Base-by-base conservation (phyloP, 2,329 filamentous ascomycete genomes). In the Aspergillus viridinutans region DNA sequence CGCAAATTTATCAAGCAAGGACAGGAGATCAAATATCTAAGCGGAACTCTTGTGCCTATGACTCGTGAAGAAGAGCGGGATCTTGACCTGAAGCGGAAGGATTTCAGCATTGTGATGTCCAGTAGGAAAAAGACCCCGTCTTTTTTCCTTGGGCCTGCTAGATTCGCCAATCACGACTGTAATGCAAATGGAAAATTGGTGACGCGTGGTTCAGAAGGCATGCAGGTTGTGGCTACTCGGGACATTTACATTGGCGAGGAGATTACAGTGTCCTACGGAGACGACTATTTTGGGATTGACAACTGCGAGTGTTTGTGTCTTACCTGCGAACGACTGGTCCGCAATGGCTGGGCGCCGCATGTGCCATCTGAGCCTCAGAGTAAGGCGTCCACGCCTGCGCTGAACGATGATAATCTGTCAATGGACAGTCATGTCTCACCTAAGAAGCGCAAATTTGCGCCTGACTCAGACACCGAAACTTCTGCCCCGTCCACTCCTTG, bases 121-220 rank as follows among this genome's bases (percentile, higher is more conserved):
- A 93, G 91, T 63, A 84, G 94, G 57, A 93, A 90, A 75, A 97
- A 96, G 76, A 88, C 88, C 59, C 89, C 92, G 29, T 96, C 90
- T 52, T 79, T 99, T 45, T 97, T 99, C 71, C 87, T 99, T 71
- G 94, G 94, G 0, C 95, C 94, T 7, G 94, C 94, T 35, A 87
- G 94, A 52, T 97, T 99, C 72, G 92, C 94, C 26, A 99, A 99
- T 70, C 94, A 99, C 75, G 94, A 99, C 73, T 99, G 94, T 76
- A 84, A 89, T 64, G 91, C 94, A 32, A 99, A 97, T 77, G 92
- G 92, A 8, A 85, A 87, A 69, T 83, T 99, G 48, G 88, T 90
- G 65, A 97, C 91, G 38, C 89, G 86, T 38, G 90, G 92, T 49
- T 85, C 88, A 56, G 87, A 92, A 57, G 91, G 91, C 38, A 97